Base-by-base conservation (phyloP, 176 grass and related monocot genomes). In the Chrysopogon serrulatus region DNA sequence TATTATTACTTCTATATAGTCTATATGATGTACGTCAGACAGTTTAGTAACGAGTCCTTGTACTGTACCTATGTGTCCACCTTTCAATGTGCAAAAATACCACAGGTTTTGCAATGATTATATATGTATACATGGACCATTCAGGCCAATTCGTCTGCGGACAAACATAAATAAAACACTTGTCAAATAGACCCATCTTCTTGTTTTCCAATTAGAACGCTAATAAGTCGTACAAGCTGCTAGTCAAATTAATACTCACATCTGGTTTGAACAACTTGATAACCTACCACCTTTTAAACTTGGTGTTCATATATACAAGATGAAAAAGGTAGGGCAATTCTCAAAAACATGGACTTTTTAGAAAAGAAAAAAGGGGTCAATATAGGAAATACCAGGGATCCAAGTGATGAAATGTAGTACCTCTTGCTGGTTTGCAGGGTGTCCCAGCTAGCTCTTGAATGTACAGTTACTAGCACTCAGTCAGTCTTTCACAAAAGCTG, bases 1-100 rank as follows among this genome's bases (percentile, higher is more conserved):
- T 53, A 53, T 49, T 14, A 14, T 42, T 18, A 18, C 16, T 45
- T 45, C 43, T 16, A 16, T 16, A 45, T 26, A 48, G 14, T 69
- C 59, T 1, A 36, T 80, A 13, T 37, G 8, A 33, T 67, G 34
- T 36, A 60, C 28, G 1, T 45, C 23, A 23, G 36, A 72, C 43
- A 69, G 68, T 85, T 79, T 65, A 77, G 80, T 90, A 40, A 79
- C 66, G 49, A 28, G 87, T 89, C 83, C 33, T 53, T 85, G 77
- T 76, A 81, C 18, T 23, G 33, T 51, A 76, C 87, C 41, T 77
- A 81, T 47, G 63, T 85, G 77, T 42, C 82, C 40, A 68, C 69
- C 40, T 74, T 56, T 40, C 48, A 17, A 47, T 73, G 37, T 76
- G 70, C 61, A 45, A 45, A 51, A 76, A 45, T 62, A 39, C 34